Evolutionary conservation across 1,284 basidiomycete genomes (phyloP).

Genomic region (Ganoderma lucidum): DNA sequence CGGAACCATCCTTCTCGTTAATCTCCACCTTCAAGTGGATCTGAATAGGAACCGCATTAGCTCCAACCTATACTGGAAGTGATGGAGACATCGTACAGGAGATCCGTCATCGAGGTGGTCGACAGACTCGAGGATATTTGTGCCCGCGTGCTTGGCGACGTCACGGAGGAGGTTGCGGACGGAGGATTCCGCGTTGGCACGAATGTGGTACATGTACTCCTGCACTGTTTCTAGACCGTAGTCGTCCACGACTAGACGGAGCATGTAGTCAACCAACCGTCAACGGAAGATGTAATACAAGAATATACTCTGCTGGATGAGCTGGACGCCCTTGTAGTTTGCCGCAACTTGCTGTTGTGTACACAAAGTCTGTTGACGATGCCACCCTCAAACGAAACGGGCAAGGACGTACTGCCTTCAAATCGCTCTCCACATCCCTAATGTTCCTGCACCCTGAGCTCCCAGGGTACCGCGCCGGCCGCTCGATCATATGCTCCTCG

Average conservation of each 20-base stretch:
- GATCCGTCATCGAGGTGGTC: conserved; percentile 92
- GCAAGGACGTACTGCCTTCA: conserved; percentile 78
- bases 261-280: background rate
- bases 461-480: conserved; percentile 85
- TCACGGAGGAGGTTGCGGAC: conserved; percentile 86
- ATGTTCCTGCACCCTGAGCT: conserved; percentile 87
- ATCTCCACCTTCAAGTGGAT: conserved; percentile 88
- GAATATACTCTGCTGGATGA: conserved; percentile 74
- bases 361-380: background rate
- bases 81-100: conserved; percentile 56
- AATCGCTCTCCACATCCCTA: conserved; percentile 89
- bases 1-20: conserved; percentile 78
- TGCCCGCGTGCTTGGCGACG: conserved; percentile 75
- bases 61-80: too few species aligned
- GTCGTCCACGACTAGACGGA: conserved; percentile 78
- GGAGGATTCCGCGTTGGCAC: conserved; percentile 88
- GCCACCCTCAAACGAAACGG: background rate
- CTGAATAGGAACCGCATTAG: conserved; percentile 44
- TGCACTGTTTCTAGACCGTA: conserved; percentile 90
- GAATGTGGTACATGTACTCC: conserved; percentile 92
- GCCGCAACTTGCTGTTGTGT: conserved; percentile 88
- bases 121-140: conserved; percentile 71
- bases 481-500: conserved; percentile 84
- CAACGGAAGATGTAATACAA: background rate
- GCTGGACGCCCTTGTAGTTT: conserved; percentile 91